Conservation (phyloP, 768 basidiomycete genomes). For the Chlorophyllum brunneum region DNA sequence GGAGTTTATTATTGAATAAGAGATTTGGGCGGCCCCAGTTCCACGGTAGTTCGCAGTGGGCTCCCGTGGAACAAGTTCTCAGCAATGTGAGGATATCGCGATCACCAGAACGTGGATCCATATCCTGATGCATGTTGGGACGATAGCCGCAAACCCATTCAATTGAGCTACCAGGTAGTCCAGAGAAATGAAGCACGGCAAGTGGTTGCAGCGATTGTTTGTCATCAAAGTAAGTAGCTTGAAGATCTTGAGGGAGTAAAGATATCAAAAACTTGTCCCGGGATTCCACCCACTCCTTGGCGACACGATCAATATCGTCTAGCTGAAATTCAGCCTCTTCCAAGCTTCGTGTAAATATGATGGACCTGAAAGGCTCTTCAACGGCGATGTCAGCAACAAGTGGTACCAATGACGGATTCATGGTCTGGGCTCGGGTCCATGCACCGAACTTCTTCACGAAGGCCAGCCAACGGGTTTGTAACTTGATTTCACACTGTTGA, state of each 20-base stretch:
- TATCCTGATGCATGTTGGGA: too few species aligned
- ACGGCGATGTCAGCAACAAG: not conserved
- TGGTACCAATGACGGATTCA: not conserved
- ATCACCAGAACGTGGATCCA: too few species aligned
- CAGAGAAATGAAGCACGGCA: not conserved
- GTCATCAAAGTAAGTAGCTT: not conserved
- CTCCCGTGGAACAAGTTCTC: too few species aligned
- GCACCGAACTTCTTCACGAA: not conserved
- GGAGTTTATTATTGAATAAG: not conserved
- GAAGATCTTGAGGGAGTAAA: not conserved
- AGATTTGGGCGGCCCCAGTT: constrained; percentile 40
- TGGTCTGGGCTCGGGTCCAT: not conserved
- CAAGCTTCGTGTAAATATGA: not conserved
- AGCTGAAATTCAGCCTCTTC: not conserved
- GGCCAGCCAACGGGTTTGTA: not conserved
- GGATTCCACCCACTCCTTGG: not conserved
- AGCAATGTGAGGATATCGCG: constrained; percentile 20
- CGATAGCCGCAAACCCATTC: not conserved
- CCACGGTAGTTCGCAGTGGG: not conserved
- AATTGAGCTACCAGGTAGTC: not conserved
- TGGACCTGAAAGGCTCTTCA: constrained; percentile 1
- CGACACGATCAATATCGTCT: not conserved
- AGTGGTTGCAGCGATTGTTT: not conserved
- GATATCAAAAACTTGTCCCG: not conserved
- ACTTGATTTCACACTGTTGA: not conserved